Conservation (phyloP, 306 rosid species). For the Casuarina equisetifolia region DNA sequence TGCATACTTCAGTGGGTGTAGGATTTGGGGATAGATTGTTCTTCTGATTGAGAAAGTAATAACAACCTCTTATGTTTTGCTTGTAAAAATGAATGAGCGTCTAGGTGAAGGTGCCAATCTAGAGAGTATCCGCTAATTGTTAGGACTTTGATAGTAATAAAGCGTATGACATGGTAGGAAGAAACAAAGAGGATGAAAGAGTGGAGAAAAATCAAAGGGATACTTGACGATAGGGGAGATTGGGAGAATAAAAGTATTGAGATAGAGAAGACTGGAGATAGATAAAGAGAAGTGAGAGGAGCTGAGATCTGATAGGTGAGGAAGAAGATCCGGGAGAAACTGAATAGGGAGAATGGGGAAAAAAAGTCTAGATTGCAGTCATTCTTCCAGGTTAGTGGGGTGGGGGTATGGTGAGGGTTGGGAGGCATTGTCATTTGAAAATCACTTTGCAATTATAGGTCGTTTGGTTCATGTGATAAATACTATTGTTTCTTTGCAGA, state of each 20-base stretch:
- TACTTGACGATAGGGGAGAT: background rate
- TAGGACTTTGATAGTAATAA: background rate
- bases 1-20: background rate
- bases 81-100: background rate
- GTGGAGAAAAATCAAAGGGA: background rate
- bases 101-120: background rate
- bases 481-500: constrained; percentile 43
- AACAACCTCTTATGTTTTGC: background rate
- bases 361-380: background rate
- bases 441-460: background rate
- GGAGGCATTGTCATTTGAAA: background rate
- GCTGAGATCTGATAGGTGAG: background rate
- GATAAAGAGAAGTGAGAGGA: background rate
- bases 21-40: background rate
- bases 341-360: background rate
- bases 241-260: background rate
- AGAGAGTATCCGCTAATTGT: background rate
- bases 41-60: background rate
- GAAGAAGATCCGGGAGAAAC: background rate
- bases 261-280: background rate
- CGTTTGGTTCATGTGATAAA: background rate
- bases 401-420: too few species aligned
- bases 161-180: background rate
- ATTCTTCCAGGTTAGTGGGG: background rate
- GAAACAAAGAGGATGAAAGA: background rate